Conservation (phyloP, 73 alveolate species). For the Paramecium sonneborni region DNA sequence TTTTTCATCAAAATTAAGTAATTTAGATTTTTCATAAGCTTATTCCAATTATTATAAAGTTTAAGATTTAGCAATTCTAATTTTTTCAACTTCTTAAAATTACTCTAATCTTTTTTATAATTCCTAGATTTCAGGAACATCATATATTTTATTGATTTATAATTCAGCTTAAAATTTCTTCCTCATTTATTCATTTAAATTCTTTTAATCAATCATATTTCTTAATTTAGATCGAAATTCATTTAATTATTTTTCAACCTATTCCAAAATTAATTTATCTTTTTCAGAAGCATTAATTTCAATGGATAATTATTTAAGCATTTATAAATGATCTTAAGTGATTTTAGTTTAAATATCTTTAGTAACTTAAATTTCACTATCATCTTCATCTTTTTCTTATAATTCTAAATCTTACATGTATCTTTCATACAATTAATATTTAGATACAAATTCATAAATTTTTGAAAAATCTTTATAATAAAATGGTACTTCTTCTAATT, state of each 20-base stretch:
- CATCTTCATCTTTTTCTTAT: conserved; percentile 38
- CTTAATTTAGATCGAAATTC: neutral
- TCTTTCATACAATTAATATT: neutral
- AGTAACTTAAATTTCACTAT: conserved; percentile 1
- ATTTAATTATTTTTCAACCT: neutral
- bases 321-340: neutral
- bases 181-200: conserved; percentile 34
- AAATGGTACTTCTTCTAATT: neutral
- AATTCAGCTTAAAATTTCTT: conserved; percentile 10
- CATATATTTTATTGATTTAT: neutral
- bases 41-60: conserved; percentile 9
- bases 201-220: neutral
- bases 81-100: conserved; percentile 15
- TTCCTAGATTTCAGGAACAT: neutral
- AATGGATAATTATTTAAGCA: neutral
- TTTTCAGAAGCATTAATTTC: neutral
- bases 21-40: neutral
- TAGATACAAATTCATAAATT: neutral
- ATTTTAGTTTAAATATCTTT: neutral
- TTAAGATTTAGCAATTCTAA: neutral
- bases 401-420: neutral
- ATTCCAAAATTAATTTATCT: neutral
- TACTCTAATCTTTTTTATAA: neutral
- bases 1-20: conserved; percentile 27
- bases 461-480: neutral